Evolutionary conservation across 306 rosid genomes (phyloP).

Genomic region (Carpinus viminea): DNA sequence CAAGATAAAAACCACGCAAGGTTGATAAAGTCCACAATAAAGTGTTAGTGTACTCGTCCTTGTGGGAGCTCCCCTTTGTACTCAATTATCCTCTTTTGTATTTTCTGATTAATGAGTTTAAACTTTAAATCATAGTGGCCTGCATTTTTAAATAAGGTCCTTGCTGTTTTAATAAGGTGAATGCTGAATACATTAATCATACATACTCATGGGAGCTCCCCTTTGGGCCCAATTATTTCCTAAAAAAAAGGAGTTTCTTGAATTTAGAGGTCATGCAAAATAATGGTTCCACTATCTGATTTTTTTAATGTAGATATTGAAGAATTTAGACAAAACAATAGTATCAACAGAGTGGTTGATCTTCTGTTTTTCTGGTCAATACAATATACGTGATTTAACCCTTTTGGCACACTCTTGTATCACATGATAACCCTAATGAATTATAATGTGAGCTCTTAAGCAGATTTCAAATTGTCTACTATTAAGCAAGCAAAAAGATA

Average conservation of each 20-base stretch:
- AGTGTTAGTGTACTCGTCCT: not conserved
- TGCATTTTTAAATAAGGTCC: not conserved
- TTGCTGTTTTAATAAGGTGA: not conserved
- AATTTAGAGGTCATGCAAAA: too few species aligned
- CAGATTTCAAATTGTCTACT: too few species aligned
- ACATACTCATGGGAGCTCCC: not conserved
- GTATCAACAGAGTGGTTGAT: not conserved
- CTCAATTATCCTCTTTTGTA: not conserved
- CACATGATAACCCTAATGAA: too few species aligned
- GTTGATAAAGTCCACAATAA: not conserved
- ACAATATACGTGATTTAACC: not conserved
- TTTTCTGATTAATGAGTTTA: not conserved
- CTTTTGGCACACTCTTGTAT: not conserved
- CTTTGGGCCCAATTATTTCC: too few species aligned
- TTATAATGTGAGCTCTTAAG: too few species aligned
- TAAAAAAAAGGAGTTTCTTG: too few species aligned
- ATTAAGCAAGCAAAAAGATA: not conserved
- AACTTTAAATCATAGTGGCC: not conserved
- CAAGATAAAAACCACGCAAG: not conserved
- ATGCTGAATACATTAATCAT: not conserved
- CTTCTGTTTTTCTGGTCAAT: not conserved
- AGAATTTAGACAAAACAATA: not conserved
- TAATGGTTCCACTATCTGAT: not conserved
- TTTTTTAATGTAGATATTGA: too few species aligned
- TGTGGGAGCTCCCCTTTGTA: not conserved